Evolutionary conservation across 495 filamentous ascomycete species (phyloP).

Genomic region (Tricharina praecox): DNA sequence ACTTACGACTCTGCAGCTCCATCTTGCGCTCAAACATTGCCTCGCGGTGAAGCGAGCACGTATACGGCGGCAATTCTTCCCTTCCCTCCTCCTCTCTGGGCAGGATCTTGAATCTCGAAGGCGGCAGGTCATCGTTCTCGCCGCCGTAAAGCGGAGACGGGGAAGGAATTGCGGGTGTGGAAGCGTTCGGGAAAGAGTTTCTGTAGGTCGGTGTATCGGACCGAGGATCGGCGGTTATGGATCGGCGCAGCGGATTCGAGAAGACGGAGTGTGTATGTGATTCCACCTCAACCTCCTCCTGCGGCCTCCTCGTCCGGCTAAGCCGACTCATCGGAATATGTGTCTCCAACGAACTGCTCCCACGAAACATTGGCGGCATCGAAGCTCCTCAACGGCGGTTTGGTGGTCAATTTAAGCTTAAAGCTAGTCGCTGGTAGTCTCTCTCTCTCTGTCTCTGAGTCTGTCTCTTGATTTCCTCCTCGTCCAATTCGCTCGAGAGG

Average conservation of each 20-base stretch:
- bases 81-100: conserved; percentile 31
- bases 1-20: conserved; percentile 32
- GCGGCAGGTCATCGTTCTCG: conserved; percentile 14
- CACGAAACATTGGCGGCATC: no score
- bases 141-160: conserved; percentile 21
- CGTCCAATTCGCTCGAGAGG: no score
- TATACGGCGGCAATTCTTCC: conserved; percentile 38
- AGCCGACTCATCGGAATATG: no score
- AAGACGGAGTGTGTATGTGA: no score
- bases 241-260: background rate
- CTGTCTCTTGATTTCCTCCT: no score
- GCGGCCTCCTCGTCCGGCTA: no score
- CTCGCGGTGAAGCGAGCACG: conserved; percentile 37
- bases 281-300: no score
- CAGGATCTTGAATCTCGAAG: conserved; percentile 26
- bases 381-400: no score
- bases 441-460: no score
- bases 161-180: conserved; percentile 5
- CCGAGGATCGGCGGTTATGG: background rate
- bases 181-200: conserved; percentile 10
- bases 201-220: conserved; percentile 11
- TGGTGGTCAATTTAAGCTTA: no score
- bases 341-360: no score
- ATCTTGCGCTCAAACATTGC: conserved; percentile 39
- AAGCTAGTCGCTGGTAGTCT: no score